Conservation (phyloP, 148 eudicot genomes). For the Hydrangea macrophylla region DNA sequence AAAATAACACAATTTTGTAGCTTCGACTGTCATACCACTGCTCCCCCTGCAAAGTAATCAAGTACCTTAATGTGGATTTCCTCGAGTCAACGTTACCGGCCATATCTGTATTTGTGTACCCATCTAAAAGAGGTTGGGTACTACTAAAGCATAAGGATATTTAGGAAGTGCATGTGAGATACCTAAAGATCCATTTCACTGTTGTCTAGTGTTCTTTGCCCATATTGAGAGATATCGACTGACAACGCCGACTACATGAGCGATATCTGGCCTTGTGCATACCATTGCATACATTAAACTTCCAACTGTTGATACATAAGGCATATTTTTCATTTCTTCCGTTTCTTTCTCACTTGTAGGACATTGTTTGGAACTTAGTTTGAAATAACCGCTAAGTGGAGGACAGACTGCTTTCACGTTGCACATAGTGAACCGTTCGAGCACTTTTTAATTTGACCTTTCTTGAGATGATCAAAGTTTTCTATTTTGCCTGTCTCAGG, state of each 20-base stretch:
- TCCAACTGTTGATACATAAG: slow-evolving; percentile 1
- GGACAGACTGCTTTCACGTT: neutral
- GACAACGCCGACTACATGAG: neutral
- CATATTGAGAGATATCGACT: neutral
- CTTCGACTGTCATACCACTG: too few relatives aligned
- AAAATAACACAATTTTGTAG: too few relatives aligned
- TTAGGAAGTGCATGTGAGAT: neutral
- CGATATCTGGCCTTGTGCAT: neutral
- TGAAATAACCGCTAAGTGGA: neutral
- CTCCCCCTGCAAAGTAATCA: too few relatives aligned
- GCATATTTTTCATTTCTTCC: neutral
- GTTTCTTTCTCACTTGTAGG: neutral
- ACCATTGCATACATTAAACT: neutral
- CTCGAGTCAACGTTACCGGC: too few relatives aligned
- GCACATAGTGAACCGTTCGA: slow-evolving; percentile 8
- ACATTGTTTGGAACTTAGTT: neutral
- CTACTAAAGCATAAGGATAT: too few relatives aligned
- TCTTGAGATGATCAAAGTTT: slow-evolving; percentile 8
- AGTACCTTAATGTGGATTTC: too few relatives aligned
- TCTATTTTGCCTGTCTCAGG: neutral
- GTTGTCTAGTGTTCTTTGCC: neutral
- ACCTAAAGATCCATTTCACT: neutral
- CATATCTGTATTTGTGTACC: too few relatives aligned
- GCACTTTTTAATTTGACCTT: neutral
- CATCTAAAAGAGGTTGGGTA: too few relatives aligned